A percentile compares a stretch with the other conserved stretches of the same genome.
Conservation (phyloP, 176 grass and related monocot species). For the Elaeis guineensis region DNA sequence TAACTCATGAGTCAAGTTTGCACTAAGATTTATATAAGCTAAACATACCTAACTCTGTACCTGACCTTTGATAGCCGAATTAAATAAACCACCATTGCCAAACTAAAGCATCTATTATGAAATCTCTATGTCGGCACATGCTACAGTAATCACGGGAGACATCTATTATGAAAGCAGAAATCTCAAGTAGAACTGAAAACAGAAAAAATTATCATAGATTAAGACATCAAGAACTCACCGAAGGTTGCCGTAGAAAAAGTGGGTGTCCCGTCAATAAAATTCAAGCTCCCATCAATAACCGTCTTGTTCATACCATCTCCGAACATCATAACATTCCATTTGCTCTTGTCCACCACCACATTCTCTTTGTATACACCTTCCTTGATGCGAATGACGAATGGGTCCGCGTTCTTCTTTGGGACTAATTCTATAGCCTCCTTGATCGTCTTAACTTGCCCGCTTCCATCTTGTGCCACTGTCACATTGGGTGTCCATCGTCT, state of each 20-base stretch:
- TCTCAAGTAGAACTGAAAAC: too few species aligned
- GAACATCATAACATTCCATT: constrained; percentile 7
- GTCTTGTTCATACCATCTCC: constrained; percentile 17
- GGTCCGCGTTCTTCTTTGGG: constrained; percentile 29
- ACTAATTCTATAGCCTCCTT: constrained; percentile 59
- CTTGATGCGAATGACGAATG: constrained; percentile 12
- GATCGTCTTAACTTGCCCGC: constrained; percentile 74
- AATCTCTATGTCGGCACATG: too few species aligned
- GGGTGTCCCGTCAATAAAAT: constrained; percentile 24
- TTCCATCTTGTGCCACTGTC: constrained; percentile 70
- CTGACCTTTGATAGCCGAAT: too few species aligned
- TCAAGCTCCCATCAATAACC: constrained; percentile 21
- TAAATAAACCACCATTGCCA: too few species aligned
- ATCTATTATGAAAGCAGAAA: too few species aligned
- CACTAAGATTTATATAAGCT: too few species aligned
- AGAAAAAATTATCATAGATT: too few species aligned
- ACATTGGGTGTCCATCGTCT: constrained; percentile 36
- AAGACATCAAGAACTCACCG: constrained; percentile 11
- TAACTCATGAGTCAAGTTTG: too few species aligned
- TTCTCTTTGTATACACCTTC: constrained; percentile 10
- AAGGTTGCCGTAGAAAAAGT: constrained; percentile 34
- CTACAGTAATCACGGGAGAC: too few species aligned
- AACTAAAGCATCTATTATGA: too few species aligned
- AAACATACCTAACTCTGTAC: too few species aligned
- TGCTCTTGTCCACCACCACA: constrained; percentile 12